phyloP scores from a whole-genome alignment of 2,329 filamentous ascomycete species.

The Triangularia setosa region DNA sequence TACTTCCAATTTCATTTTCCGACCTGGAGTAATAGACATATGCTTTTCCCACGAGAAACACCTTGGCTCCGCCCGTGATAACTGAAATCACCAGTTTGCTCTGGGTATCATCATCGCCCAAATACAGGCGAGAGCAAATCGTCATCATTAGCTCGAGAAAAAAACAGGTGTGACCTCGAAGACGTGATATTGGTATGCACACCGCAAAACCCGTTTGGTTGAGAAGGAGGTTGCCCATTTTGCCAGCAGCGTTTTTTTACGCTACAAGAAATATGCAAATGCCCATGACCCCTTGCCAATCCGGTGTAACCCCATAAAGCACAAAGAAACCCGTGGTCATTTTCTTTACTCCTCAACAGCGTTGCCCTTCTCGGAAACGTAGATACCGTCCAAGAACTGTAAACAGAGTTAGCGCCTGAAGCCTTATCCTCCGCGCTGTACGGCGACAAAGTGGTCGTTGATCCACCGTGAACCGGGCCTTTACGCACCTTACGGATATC shows the following conservation, averaged over 20 bases:
- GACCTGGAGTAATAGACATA: not conserved
- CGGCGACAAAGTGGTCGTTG: not conserved
- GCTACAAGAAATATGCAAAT: conserved; percentile 57
- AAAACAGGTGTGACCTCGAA: conserved; percentile 10
- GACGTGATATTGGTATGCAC: conserved; percentile 22
- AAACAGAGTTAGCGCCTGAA: conserved; percentile 15
- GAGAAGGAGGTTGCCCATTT: conserved; percentile 31
- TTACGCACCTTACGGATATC: conserved; percentile 94
- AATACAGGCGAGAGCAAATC: not conserved
- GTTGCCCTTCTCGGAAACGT: conserved; percentile 99
- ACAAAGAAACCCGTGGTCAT: conserved; percentile 34
- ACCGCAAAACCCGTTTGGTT: conserved; percentile 23
- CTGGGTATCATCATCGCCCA: not conserved
- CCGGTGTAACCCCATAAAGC: conserved; percentile 58
- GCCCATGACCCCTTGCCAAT: conserved; percentile 57
- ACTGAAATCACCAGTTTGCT: conserved; percentile 5
- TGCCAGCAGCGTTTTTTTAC: conserved; percentile 30
- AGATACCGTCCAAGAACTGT: conserved; percentile 99
- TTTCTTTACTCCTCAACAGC: conserved; percentile 65
- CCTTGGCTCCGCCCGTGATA: not conserved
- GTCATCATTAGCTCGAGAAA: conserved; percentile 14
- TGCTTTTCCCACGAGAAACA: not conserved
- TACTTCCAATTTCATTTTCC: not conserved
- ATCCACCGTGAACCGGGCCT: not conserved
- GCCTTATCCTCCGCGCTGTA: not conserved